Base-by-base conservation (phyloP, 164 flowering plant species). In the Dillenia suffruticosa region DNA sequence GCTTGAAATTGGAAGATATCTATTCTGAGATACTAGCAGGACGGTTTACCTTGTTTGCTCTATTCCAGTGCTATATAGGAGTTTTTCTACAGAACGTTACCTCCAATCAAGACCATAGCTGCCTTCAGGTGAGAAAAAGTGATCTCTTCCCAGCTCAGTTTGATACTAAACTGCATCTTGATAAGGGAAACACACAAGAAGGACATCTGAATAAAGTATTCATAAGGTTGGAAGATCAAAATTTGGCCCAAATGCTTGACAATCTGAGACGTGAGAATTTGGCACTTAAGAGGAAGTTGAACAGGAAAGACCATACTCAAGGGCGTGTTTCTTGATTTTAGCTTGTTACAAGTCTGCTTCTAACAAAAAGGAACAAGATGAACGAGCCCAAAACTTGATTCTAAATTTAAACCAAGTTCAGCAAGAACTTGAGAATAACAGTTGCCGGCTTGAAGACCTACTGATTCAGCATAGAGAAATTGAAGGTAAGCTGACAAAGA, bases 331-430 rank as follows among this genome's bases (percentile, higher is more conserved):
- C 85, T 91, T 71, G 97, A 91, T 72, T 68, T 91, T 46, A 84
- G 84, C 50, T 72, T 91, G 79, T 65, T 91, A 61, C 97, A 91
- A 91, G 70, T 82, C 95, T 62, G 76, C 86, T n/a, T 82, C 93
- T 22, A 72, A 73, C 68, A 76, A 65, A 11, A 85, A 77, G 70
- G 88, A 86, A 63, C 57, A 72, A 26, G 84, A 80, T 70, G 90
- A 85, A 80, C 86, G 87, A 75, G 62, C 68, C 24, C 85, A 91
- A 72, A 74, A 74, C 63, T 72, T 79, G 51, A 46, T 74, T 61
- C 52, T 59, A 12, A 56, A 77, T 64, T 66, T 85, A 43, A 73
- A 67, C 60, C 63, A 66, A 63, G 77, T 70, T 56, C 85, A 53
- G 57, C 61, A 78, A 24, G 91, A 88, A 49, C 75, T 88, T 46